phyloP scores from a whole-genome alignment of 306 rosid genomes.

The Sicyos baderoa region DNA sequence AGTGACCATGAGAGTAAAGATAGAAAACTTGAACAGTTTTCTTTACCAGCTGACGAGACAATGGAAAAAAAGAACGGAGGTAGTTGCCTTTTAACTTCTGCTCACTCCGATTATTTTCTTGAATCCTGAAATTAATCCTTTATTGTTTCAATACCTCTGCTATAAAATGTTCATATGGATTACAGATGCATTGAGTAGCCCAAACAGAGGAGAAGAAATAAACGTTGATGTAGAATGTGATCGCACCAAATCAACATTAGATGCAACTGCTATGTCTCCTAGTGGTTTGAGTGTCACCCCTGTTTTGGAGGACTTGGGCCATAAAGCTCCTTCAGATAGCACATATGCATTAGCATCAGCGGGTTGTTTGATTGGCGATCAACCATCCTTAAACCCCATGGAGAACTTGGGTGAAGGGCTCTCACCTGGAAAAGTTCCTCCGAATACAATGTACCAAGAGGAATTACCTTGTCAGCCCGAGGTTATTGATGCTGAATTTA shows the following conservation, averaged over 20 bases:
- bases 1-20: conserved; percentile 38
- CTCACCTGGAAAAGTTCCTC: conserved; percentile 28
- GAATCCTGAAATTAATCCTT: conserved; percentile 20
- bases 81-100: conserved; percentile 27
- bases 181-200: conserved; percentile 35
- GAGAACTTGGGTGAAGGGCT: conserved; percentile 35
- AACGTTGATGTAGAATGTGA: conserved; percentile 36
- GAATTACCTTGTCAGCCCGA: conserved; percentile 50
- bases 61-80: conserved; percentile 32
- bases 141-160: conserved; percentile 6
- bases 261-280: conserved; percentile 46
- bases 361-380: conserved; percentile 43
- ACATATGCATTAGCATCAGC: conserved; percentile 27
- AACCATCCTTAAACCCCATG: conserved; percentile 31
- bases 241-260: conserved; percentile 29
- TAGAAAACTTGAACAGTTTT: conserved; percentile 29
- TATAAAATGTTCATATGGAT: conserved; percentile 36
- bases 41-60: conserved; percentile 20
- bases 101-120: conserved; percentile 5
- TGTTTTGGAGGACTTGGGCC: conserved; percentile 47
- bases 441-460: conserved; percentile 27
- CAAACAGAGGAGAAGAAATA: conserved; percentile 45
- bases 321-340: conserved; percentile 37
- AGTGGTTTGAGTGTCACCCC: conserved; percentile 54
- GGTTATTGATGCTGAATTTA: conserved; percentile 53